These are phyloP conservation scores for Paracorniculantispora psalliotae DNA, from an alignment of 2,329 filamentous ascomycete species.

Conservation along the genomic window DNA sequence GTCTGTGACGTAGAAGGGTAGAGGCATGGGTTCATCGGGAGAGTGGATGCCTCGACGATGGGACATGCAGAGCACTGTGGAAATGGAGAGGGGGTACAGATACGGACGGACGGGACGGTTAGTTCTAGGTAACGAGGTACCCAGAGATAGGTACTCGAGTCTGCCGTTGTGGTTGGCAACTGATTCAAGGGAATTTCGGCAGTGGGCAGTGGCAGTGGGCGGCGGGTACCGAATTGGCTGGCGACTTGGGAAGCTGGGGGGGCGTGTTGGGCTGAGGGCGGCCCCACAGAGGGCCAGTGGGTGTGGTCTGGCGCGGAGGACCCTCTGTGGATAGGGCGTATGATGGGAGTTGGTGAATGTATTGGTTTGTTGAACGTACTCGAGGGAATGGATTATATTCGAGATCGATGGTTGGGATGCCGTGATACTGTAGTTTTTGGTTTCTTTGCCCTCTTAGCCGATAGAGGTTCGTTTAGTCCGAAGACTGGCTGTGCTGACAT, in stretches of 20 bases:
- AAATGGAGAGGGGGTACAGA: background rate
- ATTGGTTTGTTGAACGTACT: background rate
- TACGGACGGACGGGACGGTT: too few species aligned
- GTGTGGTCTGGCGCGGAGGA: background rate
- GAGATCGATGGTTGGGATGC: too few species aligned
- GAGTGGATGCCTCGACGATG: background rate
- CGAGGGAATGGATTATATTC: too few species aligned
- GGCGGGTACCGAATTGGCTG: background rate
- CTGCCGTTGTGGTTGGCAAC: background rate
- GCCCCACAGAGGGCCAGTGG: constrained; percentile 2
- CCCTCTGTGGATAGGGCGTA: constrained; percentile 6
- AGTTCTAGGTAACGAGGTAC: too few species aligned
- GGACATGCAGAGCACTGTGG: background rate
- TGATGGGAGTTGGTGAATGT: background rate
- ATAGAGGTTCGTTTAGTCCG: too few species aligned
- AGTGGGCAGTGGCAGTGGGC: background rate
- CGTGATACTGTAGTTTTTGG: background rate
- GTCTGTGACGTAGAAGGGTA: too few species aligned
- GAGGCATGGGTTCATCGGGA: background rate
- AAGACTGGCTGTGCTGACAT: background rate
- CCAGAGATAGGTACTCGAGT: too few species aligned
- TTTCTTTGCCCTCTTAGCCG: background rate
- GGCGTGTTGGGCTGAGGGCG: constrained; percentile 10
- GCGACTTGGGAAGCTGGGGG: background rate
- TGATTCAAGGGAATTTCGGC: background rate